Percentiles rank a stretch among this genome's conserved stretches.
Evolutionary conservation across 1,284 basidiomycete genomes (phyloP).

Genomic region (Apiotrichum akiyoshidainum): DNA sequence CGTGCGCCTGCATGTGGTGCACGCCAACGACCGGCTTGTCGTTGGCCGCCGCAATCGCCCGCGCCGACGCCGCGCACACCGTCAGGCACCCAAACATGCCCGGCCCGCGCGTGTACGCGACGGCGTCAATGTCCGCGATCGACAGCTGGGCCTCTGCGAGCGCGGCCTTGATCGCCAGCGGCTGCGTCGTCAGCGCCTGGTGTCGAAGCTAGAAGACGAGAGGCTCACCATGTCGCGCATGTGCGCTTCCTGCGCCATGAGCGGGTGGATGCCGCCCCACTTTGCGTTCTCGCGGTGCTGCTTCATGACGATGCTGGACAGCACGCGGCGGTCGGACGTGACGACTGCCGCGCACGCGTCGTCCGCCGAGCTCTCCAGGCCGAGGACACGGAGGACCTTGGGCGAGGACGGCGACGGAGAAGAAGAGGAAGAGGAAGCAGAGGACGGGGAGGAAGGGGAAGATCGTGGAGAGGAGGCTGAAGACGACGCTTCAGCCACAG

Average conservation of each 20-base stretch:
- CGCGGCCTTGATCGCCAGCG: conserved; percentile 66
- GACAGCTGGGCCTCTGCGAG: conserved; percentile 62
- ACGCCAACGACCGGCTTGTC: conserved; percentile 80
- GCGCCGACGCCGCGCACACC: conserved; percentile 73
- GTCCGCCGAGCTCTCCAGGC: conserved; percentile 75
- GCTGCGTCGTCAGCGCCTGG: no score
- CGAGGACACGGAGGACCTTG: conserved; percentile 60
- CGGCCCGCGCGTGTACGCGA: conserved; percentile 88
- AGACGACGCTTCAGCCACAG: no score
- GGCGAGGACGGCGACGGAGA: neutral
- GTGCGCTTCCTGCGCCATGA: conserved; percentile 67
- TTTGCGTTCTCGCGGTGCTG: conserved; percentile 59
- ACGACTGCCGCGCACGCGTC: conserved; percentile 85
- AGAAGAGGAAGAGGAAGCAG: neutral
- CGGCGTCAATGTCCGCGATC: conserved; percentile 68
- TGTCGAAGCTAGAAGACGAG: no score
- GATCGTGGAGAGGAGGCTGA: neutral
- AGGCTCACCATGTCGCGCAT: conserved; percentile 66
- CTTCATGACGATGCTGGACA: conserved; percentile 76
- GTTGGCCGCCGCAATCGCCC: conserved; percentile 70
- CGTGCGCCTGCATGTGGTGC: conserved; percentile 97
- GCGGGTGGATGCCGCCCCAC: conserved; percentile 80
- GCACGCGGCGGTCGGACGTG: conserved; percentile 62
- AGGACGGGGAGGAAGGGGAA: neutral
- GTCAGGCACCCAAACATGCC: conserved; percentile 77